Conservation (phyloP, 2,329 filamentous ascomycete species). For the Talaromyces funiculosus region DNA sequence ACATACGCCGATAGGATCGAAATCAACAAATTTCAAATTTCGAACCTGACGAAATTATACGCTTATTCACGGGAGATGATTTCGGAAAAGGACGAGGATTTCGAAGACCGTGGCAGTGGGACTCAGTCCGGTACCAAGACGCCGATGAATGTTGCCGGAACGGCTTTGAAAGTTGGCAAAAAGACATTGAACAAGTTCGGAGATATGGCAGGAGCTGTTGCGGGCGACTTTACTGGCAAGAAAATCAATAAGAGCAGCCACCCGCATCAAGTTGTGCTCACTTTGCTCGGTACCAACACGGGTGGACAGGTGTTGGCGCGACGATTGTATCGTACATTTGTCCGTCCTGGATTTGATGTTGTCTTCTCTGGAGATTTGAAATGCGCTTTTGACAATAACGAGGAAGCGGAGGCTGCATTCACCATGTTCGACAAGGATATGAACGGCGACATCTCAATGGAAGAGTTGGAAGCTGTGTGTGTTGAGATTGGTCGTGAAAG, state of each 20-base stretch:
- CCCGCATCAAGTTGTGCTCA: constrained; percentile 75
- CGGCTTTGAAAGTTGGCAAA: constrained; percentile 67
- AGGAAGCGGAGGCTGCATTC: constrained; percentile 86
- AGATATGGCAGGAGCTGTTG: constrained; percentile 76
- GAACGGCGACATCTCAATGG: constrained; percentile 93
- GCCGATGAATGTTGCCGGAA: constrained; percentile 64
- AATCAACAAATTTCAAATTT: constrained; percentile 85
- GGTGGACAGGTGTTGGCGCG: constrained; percentile 81
- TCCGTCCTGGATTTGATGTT: constrained; percentile 66
- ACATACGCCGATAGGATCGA: constrained; percentile 90
- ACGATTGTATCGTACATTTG: constrained; percentile 81
- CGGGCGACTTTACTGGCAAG: constrained; percentile 85
- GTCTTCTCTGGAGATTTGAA: constrained; percentile 73
- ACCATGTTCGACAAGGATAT: constrained; percentile 92
- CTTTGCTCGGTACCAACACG: constrained; percentile 64
- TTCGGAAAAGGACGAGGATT: constrained; percentile 68
- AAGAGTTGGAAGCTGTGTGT: constrained; percentile 86
- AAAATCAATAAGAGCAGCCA: constrained; percentile 63
- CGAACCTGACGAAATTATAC: constrained; percentile 59
- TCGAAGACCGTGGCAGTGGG: constrained; percentile 50
- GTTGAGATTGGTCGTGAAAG: constrained; percentile 92
- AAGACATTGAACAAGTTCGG: constrained; percentile 74
- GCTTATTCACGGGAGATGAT: constrained; percentile 60
- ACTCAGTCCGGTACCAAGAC: constrained; percentile 59
- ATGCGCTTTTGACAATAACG: constrained; percentile 69